Conservation (phyloP, 768 basidiomycete species). For the Rhodotorula babjevae region DNA sequence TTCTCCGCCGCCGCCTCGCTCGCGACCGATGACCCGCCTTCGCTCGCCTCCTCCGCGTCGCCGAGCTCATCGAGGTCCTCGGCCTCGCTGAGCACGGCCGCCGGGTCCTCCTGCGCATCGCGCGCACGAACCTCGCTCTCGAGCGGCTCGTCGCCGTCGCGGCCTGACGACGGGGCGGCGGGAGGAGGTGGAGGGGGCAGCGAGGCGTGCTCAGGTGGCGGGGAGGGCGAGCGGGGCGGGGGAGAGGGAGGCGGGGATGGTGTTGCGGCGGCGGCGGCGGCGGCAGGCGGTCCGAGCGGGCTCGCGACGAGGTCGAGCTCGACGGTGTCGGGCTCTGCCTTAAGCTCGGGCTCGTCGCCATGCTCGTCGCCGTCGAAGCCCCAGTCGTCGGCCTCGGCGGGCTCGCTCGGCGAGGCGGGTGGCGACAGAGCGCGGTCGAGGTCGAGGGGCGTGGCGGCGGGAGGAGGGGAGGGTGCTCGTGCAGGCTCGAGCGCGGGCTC, state of each 20-base stretch:
- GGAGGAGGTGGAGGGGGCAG: too few species aligned
- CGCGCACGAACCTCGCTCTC: background rate
- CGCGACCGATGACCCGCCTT: too few species aligned
- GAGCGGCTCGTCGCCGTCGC: background rate
- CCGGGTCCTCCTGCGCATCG: background rate
- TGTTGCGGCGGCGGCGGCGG: too few species aligned
- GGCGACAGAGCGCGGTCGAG: too few species aligned
- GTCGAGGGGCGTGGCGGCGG: too few species aligned
- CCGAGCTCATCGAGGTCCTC: background rate
- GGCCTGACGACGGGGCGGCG: too few species aligned
- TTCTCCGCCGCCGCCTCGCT: background rate
- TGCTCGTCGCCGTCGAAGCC: slow-evolving; percentile 10
- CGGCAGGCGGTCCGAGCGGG: too few species aligned
- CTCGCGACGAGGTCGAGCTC: too few species aligned
- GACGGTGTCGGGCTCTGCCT: background rate
- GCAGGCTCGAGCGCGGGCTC: background rate
- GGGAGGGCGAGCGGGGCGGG: too few species aligned
- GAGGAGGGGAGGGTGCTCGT: background rate
- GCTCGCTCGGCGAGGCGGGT: background rate
- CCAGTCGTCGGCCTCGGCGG: slow-evolving; percentile 6
- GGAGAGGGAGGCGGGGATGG: too few species aligned
- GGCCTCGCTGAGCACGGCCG: background rate
- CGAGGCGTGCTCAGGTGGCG: too few species aligned
- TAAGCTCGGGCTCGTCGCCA: background rate
- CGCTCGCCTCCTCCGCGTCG: background rate